Evolutionary conservation across 208 protist species (phyloP).

Genomic region (Leishmania martiniquensis): DNA sequence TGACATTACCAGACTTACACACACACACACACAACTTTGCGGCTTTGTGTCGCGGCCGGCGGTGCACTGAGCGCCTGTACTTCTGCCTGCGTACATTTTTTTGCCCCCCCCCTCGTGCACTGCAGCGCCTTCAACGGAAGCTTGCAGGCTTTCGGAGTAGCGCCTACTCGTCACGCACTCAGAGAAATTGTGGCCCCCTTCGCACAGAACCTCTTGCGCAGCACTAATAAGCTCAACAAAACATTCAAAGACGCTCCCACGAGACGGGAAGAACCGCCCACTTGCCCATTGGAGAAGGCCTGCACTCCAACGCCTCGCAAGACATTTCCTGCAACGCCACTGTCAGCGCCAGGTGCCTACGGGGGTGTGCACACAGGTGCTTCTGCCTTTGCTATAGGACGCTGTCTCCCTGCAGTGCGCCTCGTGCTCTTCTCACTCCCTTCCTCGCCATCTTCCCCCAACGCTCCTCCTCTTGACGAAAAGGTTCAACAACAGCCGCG

Average conservation of each 20-base stretch:
- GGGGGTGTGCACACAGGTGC: background rate
- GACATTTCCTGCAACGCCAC: background rate
- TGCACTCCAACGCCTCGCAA: background rate
- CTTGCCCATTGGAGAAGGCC: background rate
- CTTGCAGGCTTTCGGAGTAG: background rate
- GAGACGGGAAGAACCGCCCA: background rate
- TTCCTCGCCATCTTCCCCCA: too few relatives aligned
- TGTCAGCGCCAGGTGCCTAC: background rate
- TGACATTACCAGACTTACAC: background rate
- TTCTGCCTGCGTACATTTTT: background rate
- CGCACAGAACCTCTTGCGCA: background rate
- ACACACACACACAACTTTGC: too few relatives aligned
- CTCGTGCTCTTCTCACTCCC: too few relatives aligned
- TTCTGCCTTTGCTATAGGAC: background rate
- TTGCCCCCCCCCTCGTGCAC: background rate
- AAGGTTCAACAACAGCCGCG: too few relatives aligned
- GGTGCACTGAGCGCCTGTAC: background rate
- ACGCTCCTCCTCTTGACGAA: background rate
- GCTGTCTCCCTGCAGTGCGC: background rate
- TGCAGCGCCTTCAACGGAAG: background rate
- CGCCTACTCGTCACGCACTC: background rate
- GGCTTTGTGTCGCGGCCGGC: background rate
- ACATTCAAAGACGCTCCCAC: background rate
- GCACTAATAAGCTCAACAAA: background rate
- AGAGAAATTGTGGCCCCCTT: background rate